Conservation (phyloP, 176 grass and related monocot genomes). For the Tillandsia leiboldiana region DNA sequence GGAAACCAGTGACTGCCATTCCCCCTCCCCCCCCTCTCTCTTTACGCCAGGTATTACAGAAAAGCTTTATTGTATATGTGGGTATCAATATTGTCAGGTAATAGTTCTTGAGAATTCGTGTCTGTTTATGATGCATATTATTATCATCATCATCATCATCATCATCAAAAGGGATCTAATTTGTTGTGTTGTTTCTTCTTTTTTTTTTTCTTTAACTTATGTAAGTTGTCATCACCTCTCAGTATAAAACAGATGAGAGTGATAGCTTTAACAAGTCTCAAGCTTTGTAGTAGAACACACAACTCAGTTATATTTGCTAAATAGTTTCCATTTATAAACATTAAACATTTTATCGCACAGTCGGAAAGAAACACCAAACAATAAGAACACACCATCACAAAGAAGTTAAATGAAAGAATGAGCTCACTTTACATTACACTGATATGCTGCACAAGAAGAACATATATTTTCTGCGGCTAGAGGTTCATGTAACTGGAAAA, state of each 20-base stretch:
- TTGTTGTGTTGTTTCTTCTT: too few species aligned
- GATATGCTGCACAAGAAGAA: neutral
- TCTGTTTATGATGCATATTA: too few species aligned
- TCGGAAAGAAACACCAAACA: neutral
- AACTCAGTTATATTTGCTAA: neutral
- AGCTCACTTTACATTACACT: neutral
- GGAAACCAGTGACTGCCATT: constrained; percentile 67
- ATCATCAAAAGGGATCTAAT: too few species aligned
- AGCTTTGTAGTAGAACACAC: too few species aligned
- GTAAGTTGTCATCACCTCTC: too few species aligned
- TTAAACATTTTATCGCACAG: neutral
- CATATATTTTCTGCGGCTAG: neutral
- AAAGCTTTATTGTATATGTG: neutral
- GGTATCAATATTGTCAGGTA: too few species aligned
- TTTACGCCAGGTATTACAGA: constrained; percentile 1
- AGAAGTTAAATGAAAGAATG: constrained; percentile 19
- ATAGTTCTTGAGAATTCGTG: too few species aligned
- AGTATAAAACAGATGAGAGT: too few species aligned
- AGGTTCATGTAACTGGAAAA: neutral
- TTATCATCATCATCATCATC: too few species aligned
- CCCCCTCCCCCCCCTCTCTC: too few species aligned
- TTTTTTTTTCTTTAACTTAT: too few species aligned
- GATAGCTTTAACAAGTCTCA: too few species aligned
- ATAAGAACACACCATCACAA: constrained; percentile 18
- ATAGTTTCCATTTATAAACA: neutral